Base-by-base conservation (phyloP, 2,329 filamentous ascomycete species). In the Byssochlamys sp. region DNA sequence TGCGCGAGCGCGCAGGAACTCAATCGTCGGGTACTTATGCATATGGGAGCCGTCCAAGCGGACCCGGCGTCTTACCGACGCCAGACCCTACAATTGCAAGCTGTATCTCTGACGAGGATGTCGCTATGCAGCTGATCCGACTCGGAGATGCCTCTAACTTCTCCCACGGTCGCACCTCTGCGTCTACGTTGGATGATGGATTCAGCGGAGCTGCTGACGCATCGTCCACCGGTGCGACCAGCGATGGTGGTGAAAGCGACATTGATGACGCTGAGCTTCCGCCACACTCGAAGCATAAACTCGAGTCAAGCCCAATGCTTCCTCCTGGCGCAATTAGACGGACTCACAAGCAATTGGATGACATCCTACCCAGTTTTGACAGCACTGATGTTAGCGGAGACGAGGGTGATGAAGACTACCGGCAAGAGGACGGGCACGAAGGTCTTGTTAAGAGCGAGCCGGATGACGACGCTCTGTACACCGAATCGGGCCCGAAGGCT, bases 51-150 rank as follows among this genome's bases (percentile, higher is more conserved):
- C 71, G 69, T 45, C 65, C 64, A 49, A 67, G 71, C 55, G 75
- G 70, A 54, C 71, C 79, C 61, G 85, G 86, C 56, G 83, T 95
- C 64, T 79, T 96, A 62, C 91, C 91, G 24, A 99, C 94, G 1
- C 94, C 94, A 27, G 94, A 97, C 67, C 92, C 92, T n/a, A 99
- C 94, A 11, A 89, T 97, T 65, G 90, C 90, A 56, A 97, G 92
- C 75, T 95, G 90, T 73, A 92, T 99, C 73, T 97, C 92, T 12
- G 94, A 99, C 71, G 94, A 99, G 74, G 94, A 99, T 74, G 94
- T 97, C 61, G 94, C 94, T 58, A 87, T 96, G 70, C 94, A 97
- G 76, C 80, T 99, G 67, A 97, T 99, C 86, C 88, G 92, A 65
- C 83, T 99, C 56, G 91, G 94, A 52, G 91, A 96, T 71, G 90